Base-by-base conservation (phyloP, 306 rosid genomes). In the Acacia crassicarpa region DNA sequence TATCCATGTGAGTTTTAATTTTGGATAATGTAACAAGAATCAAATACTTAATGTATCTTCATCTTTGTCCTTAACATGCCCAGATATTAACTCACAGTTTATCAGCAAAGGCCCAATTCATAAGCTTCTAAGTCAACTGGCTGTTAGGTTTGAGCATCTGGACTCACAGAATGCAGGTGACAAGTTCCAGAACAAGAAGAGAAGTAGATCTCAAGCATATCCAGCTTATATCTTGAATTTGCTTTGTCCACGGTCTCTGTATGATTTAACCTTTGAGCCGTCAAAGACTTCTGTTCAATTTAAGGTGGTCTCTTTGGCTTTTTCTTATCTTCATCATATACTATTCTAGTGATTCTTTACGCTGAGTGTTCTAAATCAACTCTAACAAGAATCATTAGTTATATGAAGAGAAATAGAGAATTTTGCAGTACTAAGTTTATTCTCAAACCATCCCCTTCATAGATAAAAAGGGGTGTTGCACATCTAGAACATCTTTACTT, bases 101-200 rank as follows among this genome's bases (percentile, higher is more conserved):
- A 80, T 93, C 78, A 89, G 90, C 92, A 93, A 92, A 77, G 93
- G 99, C 80, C 96, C 95, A 77, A 89, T 95, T 82, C 98, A 95
- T 81, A 95, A 93, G 86, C 88, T 92, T 86, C 87, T 95, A 73
- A 90, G 82, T 92, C 93, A 91, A 83, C 74, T 95, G 89, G 97
- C 97, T 27, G 65, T 83, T 81, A 84, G 84, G 44, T 90, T 85
- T 89, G 90, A 84, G 79, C 82, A 85, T 79, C 87, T 61, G 80
- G 85, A 86, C 72, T 84, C 85, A 33, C 77, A 76, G 78, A 83
- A 82, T 81, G 76, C 81, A 32, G 86, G 80, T 62, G 78, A 62
- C 23, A 82, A 76, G 68, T 82, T 84, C 80, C 85, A 78, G 77
- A 87, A 72, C 86, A 88, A 87, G 90, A 95, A 93, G 88, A 88